A percentile compares a stretch with the other conserved stretches of the same genome.
Conservation (phyloP, 176 grass and related monocot genomes). For the Ananas comosus region DNA sequence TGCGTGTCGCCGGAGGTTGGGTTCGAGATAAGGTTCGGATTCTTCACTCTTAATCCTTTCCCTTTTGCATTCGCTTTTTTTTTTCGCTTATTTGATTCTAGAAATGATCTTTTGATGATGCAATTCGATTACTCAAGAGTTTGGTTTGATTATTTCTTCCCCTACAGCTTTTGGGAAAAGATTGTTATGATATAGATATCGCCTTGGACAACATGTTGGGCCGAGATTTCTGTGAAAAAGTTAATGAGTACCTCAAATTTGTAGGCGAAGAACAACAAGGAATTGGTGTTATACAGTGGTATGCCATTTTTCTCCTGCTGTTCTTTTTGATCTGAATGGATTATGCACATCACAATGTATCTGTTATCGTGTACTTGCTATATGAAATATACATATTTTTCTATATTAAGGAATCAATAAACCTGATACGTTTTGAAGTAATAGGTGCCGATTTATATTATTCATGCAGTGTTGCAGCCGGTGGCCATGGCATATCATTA, state of each 20-base stretch:
- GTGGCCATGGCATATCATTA: too few relatives aligned
- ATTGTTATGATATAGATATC: constrained; percentile 92
- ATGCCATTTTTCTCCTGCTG: constrained; percentile 20
- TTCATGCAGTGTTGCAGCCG: too few relatives aligned
- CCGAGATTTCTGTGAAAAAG: constrained; percentile 79
- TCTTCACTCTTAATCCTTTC: background rate
- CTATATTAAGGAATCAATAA: too few relatives aligned
- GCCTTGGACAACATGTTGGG: constrained; percentile 89
- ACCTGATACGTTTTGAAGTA: too few relatives aligned
- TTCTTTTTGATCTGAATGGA: background rate
- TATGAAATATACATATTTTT: background rate
- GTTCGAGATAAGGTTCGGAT: constrained; percentile 37
- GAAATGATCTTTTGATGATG: background rate
- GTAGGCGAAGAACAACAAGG: constrained; percentile 69
- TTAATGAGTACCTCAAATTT: constrained; percentile 60
- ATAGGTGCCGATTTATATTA: too few relatives aligned
- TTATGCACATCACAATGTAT: background rate
- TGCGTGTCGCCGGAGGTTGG: constrained; percentile 44
- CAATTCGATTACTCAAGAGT: background rate
- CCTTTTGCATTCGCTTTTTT: background rate
- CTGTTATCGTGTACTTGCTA: background rate
- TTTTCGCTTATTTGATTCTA: background rate
- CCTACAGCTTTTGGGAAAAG: constrained; percentile 77
- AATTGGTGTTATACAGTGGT: constrained; percentile 96
- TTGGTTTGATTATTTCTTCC: background rate